phyloP scores from a whole-genome alignment of 345 rosid genomes.

The Nephelium lappaceum region DNA sequence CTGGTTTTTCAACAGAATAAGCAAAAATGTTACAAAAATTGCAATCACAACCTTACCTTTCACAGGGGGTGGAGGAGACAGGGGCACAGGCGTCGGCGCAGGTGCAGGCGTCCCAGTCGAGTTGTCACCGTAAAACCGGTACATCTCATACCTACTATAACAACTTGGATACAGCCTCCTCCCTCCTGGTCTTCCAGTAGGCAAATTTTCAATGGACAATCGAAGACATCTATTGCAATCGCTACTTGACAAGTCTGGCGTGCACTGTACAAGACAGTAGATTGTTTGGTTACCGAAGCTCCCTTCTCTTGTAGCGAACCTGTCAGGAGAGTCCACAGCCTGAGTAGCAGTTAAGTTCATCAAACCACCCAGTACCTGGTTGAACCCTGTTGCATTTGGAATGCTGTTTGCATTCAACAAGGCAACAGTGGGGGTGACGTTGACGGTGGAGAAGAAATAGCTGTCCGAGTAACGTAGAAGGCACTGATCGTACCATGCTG shows the following conservation, averaged over 20 bases:
- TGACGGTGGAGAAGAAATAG: slow-evolving; percentile 23
- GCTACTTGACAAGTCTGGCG: slow-evolving; percentile 14
- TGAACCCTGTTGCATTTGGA: neutral
- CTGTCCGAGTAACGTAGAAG: slow-evolving; percentile 40
- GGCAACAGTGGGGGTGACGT: neutral
- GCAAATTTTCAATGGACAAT: neutral
- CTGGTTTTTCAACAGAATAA: no score
- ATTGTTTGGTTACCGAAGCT: neutral
- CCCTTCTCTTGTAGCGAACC: slow-evolving; percentile 12
- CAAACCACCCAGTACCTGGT: neutral
- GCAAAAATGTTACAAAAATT: no score
- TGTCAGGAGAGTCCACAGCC: slow-evolving; percentile 6
- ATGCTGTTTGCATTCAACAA: neutral
- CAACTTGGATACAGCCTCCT: slow-evolving; percentile 39
- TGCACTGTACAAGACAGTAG: slow-evolving; percentile 33
- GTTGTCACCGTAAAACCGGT: slow-evolving; percentile 23
- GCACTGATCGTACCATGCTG: slow-evolving; percentile 52
- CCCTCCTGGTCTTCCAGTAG: slow-evolving; percentile 15
- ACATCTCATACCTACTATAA: slow-evolving; percentile 30
- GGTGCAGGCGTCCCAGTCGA: neutral
- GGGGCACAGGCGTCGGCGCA: neutral
- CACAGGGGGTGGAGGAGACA: neutral
- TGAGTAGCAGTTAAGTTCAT: neutral
- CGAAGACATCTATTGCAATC: slow-evolving; percentile 28
- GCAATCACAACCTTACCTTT: neutral